phyloP scores from a whole-genome alignment of 176 grass and related monocot species.

The Juncus effusus region DNA sequence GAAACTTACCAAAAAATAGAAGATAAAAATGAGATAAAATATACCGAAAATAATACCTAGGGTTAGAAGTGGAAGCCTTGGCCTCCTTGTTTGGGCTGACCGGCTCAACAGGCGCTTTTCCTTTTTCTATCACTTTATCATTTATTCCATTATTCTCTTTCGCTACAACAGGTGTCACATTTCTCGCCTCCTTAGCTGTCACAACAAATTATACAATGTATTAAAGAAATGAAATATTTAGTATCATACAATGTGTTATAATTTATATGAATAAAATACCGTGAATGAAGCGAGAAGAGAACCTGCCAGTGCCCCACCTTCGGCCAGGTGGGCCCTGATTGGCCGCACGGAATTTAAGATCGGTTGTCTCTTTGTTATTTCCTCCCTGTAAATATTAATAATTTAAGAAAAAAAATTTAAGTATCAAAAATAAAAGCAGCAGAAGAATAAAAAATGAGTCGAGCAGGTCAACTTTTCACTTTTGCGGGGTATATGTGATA shows the following conservation, averaged over 20 bases:
- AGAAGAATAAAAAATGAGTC: background rate
- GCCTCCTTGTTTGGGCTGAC: conserved; percentile 38
- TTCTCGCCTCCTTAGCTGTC: conserved; percentile 49
- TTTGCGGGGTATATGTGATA: background rate
- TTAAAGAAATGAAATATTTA: no score
- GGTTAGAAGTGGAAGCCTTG: conserved; percentile 35
- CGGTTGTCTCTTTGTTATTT: conserved; percentile 41
- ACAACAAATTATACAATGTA: conserved; percentile 24
- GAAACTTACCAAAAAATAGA: no score
- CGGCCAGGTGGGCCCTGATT: conserved; percentile 1
- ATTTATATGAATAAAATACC: conserved; percentile 31
- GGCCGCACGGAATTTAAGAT: conserved; percentile 35
- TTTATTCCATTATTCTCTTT: conserved; percentile 57
- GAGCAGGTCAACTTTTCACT: conserved; percentile 1
- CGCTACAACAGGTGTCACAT: conserved; percentile 27
- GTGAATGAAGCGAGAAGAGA: conserved; percentile 45
- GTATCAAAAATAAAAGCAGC: no score
- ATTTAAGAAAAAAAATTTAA: conserved; percentile 14
- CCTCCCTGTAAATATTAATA: conserved; percentile 28
- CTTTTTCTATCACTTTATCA: conserved; percentile 42
- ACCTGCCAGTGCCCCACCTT: conserved; percentile 53
- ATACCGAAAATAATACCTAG: conserved; percentile 43
- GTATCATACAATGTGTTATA: no score
- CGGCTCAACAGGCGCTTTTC: conserved; percentile 29
- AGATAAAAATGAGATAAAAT: background rate